phyloP scores from a whole-genome alignment of 75 land plant genomes.

The Isoetes taiwanensis region DNA sequence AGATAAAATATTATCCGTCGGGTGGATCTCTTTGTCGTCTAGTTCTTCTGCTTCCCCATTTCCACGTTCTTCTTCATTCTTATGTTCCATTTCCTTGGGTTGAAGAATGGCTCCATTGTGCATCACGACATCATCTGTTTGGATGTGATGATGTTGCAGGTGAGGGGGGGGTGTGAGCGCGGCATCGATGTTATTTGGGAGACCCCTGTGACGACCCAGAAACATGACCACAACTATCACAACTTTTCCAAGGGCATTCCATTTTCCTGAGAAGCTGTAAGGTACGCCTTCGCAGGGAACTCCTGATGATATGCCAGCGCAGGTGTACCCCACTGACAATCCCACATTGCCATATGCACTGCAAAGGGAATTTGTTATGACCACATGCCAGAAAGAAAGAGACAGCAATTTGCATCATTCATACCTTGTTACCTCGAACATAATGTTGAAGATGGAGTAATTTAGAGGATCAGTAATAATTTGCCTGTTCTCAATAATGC shows the following conservation, averaged over 20 bases:
- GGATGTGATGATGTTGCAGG: too few species aligned
- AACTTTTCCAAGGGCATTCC: not conserved
- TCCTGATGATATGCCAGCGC: not conserved
- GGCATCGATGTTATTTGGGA: not conserved
- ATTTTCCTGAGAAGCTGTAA: slow-evolving; percentile 7
- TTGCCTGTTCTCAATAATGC: not conserved
- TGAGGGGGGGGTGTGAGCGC: too few species aligned
- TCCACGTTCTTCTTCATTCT: too few species aligned
- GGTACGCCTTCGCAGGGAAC: not conserved
- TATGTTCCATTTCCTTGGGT: too few species aligned
- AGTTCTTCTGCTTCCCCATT: too few species aligned
- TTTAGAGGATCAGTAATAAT: not conserved
- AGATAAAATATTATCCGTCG: too few species aligned
- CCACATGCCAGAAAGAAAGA: not conserved
- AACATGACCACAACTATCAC: not conserved
- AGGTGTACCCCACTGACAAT: slow-evolving; percentile 1
- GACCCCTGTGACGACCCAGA: not conserved
- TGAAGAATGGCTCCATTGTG: too few species aligned
- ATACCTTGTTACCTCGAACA: slow-evolving; percentile 3
- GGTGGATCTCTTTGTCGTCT: too few species aligned
- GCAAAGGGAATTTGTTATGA: not conserved
- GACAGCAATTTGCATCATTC: too few species aligned
- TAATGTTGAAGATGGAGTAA: not conserved
- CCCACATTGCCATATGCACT: slow-evolving; percentile 8
- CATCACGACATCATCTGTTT: too few species aligned